These are phyloP conservation scores for Anisogramma anomala DNA, from an alignment of 2,329 filamentous ascomycete species.

Conservation along the genomic window DNA sequence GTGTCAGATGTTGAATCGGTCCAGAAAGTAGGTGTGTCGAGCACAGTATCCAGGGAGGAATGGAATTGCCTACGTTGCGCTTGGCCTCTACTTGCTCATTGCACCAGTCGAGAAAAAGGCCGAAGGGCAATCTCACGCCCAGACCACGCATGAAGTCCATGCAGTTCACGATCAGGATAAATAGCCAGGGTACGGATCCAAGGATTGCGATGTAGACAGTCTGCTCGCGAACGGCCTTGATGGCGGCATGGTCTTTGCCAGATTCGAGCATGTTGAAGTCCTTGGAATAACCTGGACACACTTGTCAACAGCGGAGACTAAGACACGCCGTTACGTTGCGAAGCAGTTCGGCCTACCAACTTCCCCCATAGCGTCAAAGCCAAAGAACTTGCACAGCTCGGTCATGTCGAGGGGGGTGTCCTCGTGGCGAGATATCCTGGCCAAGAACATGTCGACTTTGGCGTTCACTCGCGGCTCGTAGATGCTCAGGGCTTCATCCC, in stretches of 20 bases:
- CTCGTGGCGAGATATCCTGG: background rate
- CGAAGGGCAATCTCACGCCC: background rate
- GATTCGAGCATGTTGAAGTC: background rate
- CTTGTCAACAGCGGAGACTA: background rate
- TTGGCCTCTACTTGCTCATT: background rate
- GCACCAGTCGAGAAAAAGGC: background rate
- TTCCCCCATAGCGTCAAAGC: background rate
- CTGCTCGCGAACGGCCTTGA: background rate
- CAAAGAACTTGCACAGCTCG: background rate
- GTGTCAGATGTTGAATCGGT: background rate
- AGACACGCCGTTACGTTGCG: too few relatives aligned
- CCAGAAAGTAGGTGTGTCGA: background rate
- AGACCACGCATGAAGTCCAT: background rate
- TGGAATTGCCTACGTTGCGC: background rate
- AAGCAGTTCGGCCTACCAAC: background rate
- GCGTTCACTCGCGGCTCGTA: background rate
- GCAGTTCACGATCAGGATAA: background rate
- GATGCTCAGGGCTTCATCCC: background rate
- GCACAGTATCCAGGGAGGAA: background rate
- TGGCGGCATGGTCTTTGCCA: background rate
- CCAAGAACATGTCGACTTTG: background rate
- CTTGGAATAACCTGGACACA: background rate
- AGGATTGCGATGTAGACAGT: background rate
- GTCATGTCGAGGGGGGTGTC: background rate
- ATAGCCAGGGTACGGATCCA: background rate